Conservation (phyloP, 1,284 basidiomycete species). For the Cutaneotrichosporon arboriforme region DNA sequence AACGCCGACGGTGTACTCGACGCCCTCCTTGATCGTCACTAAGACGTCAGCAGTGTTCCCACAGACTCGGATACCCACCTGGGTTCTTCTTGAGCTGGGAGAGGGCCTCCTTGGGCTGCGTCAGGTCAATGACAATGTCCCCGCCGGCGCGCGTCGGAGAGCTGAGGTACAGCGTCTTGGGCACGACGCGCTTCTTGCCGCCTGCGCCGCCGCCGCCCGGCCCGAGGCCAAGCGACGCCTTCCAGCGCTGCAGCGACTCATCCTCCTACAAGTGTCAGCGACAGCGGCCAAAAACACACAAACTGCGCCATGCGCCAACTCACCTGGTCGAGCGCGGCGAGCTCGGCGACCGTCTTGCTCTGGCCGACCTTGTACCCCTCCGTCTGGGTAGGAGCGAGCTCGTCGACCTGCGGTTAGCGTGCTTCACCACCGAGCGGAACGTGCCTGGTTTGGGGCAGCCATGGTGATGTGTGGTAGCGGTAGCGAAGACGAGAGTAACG, state of each 20-base stretch:
- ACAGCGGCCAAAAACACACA: no score
- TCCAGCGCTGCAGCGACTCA: conserved; percentile 56
- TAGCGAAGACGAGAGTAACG: background rate
- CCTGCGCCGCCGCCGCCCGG: conserved; percentile 34
- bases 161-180: conserved; percentile 50
- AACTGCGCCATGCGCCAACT: no score
- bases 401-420: conserved; percentile 27
- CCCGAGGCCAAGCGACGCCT: conserved; percentile 52
- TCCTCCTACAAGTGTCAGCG: conserved; percentile 45
- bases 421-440: no score
- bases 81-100: conserved; percentile 52
- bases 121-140: conserved; percentile 52
- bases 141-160: conserved; percentile 46
- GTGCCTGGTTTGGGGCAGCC: background rate
- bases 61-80: conserved; percentile 21
- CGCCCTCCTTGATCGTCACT: conserved; percentile 53
- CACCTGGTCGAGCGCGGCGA: conserved; percentile 49
- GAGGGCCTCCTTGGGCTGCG: conserved; percentile 42
- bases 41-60: conserved; percentile 2
- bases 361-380: conserved; percentile 49
- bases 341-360: conserved; percentile 52
- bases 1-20: conserved; percentile 55
- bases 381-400: conserved; percentile 41
- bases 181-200: conserved; percentile 46
- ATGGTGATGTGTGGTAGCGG: background rate